These are phyloP conservation scores for Penicillium diatomitis DNA, from an alignment of 495 filamentous ascomycete genomes.

Conservation along the genomic window DNA sequence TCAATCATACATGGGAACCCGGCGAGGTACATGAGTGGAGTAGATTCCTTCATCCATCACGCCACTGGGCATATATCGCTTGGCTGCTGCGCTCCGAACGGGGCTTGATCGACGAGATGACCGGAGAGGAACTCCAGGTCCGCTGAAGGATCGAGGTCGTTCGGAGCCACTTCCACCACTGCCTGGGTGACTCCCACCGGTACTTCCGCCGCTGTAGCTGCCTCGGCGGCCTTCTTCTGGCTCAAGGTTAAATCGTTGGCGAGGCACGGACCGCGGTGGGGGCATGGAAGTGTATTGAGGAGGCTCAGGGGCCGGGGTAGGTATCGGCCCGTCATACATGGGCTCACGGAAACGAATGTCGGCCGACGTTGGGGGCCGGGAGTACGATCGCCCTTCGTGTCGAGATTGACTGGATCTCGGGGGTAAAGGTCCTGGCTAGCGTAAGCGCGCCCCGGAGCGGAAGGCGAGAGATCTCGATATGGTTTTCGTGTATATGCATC, in stretches of 20 bases:
- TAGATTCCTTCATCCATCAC: slow-evolving; percentile 10
- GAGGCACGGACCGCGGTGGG: slow-evolving; percentile 14
- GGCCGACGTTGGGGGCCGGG: slow-evolving; percentile 2
- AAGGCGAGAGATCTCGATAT: slow-evolving; percentile 23
- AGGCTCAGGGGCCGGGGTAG: slow-evolving; percentile 18
- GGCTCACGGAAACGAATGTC: slow-evolving; percentile 25
- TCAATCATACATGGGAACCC: slow-evolving; percentile 12
- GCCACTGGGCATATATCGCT: slow-evolving; percentile 12
- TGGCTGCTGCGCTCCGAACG: slow-evolving; percentile 6
- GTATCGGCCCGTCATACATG: slow-evolving; percentile 17
- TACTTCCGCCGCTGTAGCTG: slow-evolving; percentile 18
- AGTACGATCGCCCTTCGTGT: slow-evolving; percentile 20
- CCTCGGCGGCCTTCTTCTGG: slow-evolving; percentile 12
- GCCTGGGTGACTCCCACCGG: slow-evolving; percentile 12
- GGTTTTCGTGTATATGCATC: slow-evolving; percentile 32
- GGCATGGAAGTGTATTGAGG: slow-evolving; percentile 14
- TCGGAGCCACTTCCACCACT: slow-evolving; percentile 22
- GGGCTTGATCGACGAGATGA: slow-evolving; percentile 11
- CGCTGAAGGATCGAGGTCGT: slow-evolving; percentile 15
- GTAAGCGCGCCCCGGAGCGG: slow-evolving; percentile 10
- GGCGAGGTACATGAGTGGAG: slow-evolving; percentile 6
- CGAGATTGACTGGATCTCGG: slow-evolving; percentile 11
- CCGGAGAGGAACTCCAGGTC: slow-evolving; percentile 8
- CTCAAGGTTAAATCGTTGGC: slow-evolving; percentile 11
- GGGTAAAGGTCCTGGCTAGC: slow-evolving; percentile 7